These are phyloP conservation scores for Vigna nakashimae DNA, from an alignment of 306 rosid species.

Conservation along the genomic window DNA sequence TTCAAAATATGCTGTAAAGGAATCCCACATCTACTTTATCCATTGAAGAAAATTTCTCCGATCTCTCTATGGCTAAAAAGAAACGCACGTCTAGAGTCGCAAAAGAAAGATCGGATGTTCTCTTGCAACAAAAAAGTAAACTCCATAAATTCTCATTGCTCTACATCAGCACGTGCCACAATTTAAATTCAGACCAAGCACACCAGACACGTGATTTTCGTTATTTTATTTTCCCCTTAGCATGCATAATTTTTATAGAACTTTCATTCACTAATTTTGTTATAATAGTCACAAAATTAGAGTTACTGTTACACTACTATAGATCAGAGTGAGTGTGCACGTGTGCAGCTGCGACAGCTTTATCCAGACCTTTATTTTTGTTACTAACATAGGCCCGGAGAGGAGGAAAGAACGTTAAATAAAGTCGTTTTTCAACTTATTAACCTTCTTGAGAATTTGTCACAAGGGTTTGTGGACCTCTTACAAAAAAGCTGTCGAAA, in stretches of 20 bases:
- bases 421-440: constrained; percentile 42
- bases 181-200: constrained; percentile 1
- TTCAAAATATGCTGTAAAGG: neutral
- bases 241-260: neutral
- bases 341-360: neutral
- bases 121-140: neutral
- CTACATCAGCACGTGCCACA: neutral
- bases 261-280: constrained; percentile 20
- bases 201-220: neutral
- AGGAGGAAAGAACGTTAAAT: constrained; percentile 8
- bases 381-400: constrained; percentile 11
- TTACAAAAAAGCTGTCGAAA: constrained; percentile 90
- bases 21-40: neutral
- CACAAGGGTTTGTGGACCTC: constrained; percentile 75
- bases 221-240: neutral
- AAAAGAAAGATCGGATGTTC: neutral
- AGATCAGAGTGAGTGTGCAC: constrained; percentile 20
- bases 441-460: constrained; percentile 62
- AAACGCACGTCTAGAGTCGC: neutral
- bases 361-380: constrained; percentile 1
- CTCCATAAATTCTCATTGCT: neutral
- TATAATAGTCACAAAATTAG: constrained; percentile 20
- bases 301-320: constrained; percentile 19
- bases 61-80: neutral
- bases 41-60: neutral